These are phyloP conservation scores for Pythium phragmitis DNA, from an alignment of 352 stramenopile genomes.

Conservation along the genomic window DNA sequence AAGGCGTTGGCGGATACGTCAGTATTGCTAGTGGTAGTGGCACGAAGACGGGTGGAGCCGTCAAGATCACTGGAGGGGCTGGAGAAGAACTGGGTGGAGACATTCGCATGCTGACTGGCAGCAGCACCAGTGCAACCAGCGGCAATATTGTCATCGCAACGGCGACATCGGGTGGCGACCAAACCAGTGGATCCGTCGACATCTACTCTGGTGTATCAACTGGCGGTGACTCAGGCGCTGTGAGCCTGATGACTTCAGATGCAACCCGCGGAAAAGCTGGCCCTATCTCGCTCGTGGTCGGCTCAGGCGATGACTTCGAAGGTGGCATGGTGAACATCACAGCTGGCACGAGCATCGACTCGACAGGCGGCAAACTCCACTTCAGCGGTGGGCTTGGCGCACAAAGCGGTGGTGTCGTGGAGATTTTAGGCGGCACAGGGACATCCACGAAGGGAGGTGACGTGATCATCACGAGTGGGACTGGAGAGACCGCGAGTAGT, in stretches of 20 bases:
- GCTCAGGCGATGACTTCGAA: constrained; percentile 17
- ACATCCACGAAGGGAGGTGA: constrained; percentile 24
- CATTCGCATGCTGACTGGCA: constrained; percentile 1
- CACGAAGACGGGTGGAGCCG: constrained; percentile 5
- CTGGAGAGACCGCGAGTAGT: constrained; percentile 17
- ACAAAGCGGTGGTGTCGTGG: constrained; percentile 31
- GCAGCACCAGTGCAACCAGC: constrained; percentile 16
- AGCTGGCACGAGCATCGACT: constrained; percentile 25
- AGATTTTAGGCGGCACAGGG: constrained; percentile 32
- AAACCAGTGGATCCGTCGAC: constrained; percentile 15
- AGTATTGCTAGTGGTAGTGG: constrained; percentile 6
- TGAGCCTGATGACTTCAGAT: constrained; percentile 29
- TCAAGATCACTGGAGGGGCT: constrained; percentile 17
- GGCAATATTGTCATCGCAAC: constrained; percentile 17
- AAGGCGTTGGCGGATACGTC: constrained; percentile 22
- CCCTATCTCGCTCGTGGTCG: constrained; percentile 22
- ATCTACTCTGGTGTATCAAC: constrained; percentile 17
- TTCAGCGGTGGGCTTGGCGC: constrained; percentile 22
- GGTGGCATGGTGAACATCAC: constrained; percentile 32
- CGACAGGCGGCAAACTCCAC: constrained; percentile 16
- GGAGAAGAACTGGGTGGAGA: constrained; percentile 3
- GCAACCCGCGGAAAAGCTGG: constrained; percentile 17
- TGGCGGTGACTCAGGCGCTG: constrained; percentile 20
- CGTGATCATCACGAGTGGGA: constrained; percentile 26
- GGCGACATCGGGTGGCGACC: constrained; percentile 7